A percentile compares a stretch with the other conserved stretches of the same genome.
Evolutionary conservation across 768 basidiomycete species (phyloP).

Genomic region (Multifurca ochricompacta): DNA sequence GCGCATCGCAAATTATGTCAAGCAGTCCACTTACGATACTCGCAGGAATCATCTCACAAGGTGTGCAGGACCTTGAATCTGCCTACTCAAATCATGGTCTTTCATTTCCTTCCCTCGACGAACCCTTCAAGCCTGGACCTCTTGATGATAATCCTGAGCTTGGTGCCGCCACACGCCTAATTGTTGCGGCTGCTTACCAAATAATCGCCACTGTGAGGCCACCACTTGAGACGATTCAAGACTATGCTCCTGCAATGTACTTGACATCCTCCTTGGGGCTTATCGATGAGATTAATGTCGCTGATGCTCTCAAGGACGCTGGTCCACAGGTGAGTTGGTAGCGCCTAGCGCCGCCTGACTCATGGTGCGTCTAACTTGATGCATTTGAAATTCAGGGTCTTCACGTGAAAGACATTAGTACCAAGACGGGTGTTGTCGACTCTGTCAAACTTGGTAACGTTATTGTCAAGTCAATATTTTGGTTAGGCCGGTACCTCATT

Average conservation of each 20-base stretch:
- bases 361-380: not conserved
- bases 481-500: not conserved
- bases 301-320: slow-evolving; percentile 5
- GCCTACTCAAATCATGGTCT: slow-evolving; percentile 1
- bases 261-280: not conserved
- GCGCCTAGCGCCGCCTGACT: too few species aligned
- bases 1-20: not conserved
- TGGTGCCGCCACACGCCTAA: not conserved
- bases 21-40: not conserved
- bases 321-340: slow-evolving; percentile 6
- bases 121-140: not conserved
- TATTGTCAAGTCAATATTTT: not conserved
- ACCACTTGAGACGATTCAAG: slow-evolving; percentile 1
- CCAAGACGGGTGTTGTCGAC: not conserved
- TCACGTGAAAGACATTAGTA: slow-evolving; percentile 8
- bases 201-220: slow-evolving; percentile 6
- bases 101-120: slow-evolving; percentile 5
- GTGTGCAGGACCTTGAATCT: slow-evolving; percentile 4
- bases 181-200: slow-evolving; percentile 2
- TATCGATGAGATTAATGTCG: not conserved
- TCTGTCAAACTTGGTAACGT: slow-evolving; percentile 9
- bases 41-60: not conserved
- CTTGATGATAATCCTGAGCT: not conserved
- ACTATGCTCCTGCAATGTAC: not conserved
- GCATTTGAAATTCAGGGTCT: slow-evolving; percentile 4